Evolutionary conservation across 192 early-diverging fungal genomes (phyloP), one percentile per base, ranked within the genome.

Genomic region (Rhizophagus sp.): DNA sequence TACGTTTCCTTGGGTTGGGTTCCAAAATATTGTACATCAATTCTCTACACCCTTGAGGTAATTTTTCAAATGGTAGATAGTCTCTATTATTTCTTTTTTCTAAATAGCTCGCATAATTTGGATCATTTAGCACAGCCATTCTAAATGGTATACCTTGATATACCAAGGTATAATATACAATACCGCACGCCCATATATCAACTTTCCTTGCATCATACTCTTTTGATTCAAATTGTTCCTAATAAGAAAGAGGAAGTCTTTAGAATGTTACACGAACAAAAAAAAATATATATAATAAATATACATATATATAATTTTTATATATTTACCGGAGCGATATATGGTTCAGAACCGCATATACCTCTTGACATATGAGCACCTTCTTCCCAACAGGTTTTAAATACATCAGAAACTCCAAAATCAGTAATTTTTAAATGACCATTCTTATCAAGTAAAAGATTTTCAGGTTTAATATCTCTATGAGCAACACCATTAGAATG

Each of bases 371-470:
- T 89, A 82, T 94, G 95, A 70, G 91, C 72, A 63, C 84, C 81
- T 63, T 86, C 90, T 83, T 96, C 92, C 92, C 96, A 97, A 57
- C 93, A 93, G 41, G 92, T 93, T 76, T 93, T 89, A 87, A 99
- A 98, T 9, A 98, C 98, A 82, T 96, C 95, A 3, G 95, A 94
- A 15, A 98, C 96, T 65, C 98, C 98, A 90, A 98, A 99, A 88
- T 99, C 97, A 11, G 97, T 96, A 83, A 99, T 96, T 84, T 99
- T 99, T 76, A 99, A 81, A n/a, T 89, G 91, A 79, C 92, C 91
- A 25, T 88, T 81, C 4, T 85, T 87, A 78, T 96, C 94, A 80
- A 99, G 84, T 19, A 99, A 86, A 41, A 98, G 76, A 85, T 99
- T 99, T 85, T 99, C 91, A 24, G 93, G 90, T 82, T 93, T 93